phyloP scores from a whole-genome alignment of 768 basidiomycete species.

The Russula dissimulans region DNA sequence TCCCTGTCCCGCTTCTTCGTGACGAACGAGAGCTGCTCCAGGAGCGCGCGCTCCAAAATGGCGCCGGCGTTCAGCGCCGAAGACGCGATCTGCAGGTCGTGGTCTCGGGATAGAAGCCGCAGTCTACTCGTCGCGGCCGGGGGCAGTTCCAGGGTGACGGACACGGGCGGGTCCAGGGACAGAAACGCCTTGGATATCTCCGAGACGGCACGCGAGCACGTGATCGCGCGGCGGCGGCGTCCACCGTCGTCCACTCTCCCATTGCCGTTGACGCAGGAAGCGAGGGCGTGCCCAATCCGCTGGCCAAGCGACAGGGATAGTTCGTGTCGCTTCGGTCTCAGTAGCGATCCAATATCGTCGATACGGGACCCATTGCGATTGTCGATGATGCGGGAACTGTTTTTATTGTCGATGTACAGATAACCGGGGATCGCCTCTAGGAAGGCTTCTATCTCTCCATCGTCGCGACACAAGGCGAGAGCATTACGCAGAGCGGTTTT shows the following conservation, averaged over 20 bases:
- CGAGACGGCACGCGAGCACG: conserved; percentile 5
- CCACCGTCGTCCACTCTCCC: conserved; percentile 1
- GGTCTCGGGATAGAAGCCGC: not conserved
- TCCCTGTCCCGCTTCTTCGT: not conserved
- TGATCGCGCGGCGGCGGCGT: conserved; percentile 9
- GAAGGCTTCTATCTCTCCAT: not conserved
- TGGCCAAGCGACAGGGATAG: not conserved
- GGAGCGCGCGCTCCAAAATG: not conserved
- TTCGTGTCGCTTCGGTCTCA: not conserved
- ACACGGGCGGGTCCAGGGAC: not conserved
- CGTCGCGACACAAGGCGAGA: not conserved
- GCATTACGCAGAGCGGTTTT: not conserved
- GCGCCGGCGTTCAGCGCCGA: not conserved
- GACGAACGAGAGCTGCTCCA: not conserved
- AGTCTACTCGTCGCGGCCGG: not conserved
- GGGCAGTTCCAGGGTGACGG: not conserved
- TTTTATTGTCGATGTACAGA: not conserved
- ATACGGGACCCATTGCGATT: not conserved
- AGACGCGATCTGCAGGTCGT: not conserved
- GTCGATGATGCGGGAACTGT: not conserved
- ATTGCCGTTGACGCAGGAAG: not conserved
- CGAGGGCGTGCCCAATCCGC: not conserved
- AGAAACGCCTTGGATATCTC: conserved; percentile 4
- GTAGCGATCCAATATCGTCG: not conserved
- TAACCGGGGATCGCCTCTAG: not conserved